Evolutionary conservation across 495 filamentous ascomycete species (phyloP).

Genomic region (Penicillium roqueforti): DNA sequence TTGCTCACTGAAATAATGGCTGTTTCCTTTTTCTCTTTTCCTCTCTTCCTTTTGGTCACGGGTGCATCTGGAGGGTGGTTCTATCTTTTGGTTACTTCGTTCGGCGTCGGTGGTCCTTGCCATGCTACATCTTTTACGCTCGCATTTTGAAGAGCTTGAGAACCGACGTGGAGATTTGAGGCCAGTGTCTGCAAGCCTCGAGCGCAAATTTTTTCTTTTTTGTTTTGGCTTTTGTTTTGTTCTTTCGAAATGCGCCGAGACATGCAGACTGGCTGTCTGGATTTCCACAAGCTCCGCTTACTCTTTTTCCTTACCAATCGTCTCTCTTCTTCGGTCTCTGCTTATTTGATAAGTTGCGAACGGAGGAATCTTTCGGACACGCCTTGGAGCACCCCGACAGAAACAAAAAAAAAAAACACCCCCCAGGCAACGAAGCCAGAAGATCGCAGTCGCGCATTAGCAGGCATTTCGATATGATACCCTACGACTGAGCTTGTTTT

Average conservation of each 20-base stretch:
- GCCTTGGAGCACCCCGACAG: constrained; percentile 18
- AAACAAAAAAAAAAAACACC: constrained; percentile 22
- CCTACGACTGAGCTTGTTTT: constrained; percentile 44
- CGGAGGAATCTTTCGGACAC: neutral
- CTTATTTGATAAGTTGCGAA: neutral
- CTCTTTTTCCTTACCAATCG: neutral
- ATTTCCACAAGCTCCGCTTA: neutral
- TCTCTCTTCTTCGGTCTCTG: neutral
- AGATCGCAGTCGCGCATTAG: constrained; percentile 47
- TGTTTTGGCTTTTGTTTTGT: neutral
- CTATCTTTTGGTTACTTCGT: constrained; percentile 30
- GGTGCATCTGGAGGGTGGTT: constrained; percentile 33
- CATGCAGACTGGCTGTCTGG: neutral
- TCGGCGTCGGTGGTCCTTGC: constrained; percentile 25
- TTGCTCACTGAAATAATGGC: constrained; percentile 3
- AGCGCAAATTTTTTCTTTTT: neutral
- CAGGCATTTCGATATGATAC: constrained; percentile 52
- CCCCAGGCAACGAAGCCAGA: constrained; percentile 26
- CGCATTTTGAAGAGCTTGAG: neutral
- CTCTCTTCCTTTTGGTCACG: constrained; percentile 24
- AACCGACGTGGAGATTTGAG: neutral
- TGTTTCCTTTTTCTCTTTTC: constrained; percentile 16
- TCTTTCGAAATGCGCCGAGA: neutral
- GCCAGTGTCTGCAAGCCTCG: neutral
- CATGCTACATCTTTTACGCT: constrained; percentile 7